Evolutionary conservation across 1,284 basidiomycete species (phyloP), one percentile per base, ranked within the genome.

Genomic region (Marasmius sp.): DNA sequence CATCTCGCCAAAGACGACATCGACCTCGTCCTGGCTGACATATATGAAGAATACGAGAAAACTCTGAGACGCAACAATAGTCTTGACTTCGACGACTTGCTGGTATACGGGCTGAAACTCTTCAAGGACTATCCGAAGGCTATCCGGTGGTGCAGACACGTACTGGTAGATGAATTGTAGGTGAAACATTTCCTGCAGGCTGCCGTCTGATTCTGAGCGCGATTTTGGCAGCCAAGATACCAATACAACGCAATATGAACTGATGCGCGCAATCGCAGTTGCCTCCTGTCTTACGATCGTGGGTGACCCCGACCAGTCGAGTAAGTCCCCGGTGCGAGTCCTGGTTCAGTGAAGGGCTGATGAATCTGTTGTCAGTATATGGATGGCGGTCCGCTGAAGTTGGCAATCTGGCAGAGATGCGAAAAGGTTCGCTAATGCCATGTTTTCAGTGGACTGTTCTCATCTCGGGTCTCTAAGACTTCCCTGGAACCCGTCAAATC

Each of bases 231-330:
- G 92, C 65, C 89, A 97, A 75, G 95, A 97, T 71, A 97, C 94
- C 1, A 97, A 96, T 69, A 84, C 81, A 2, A 88, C 88, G 6
- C 94, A 97, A 73, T 96, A 95, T 71, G 83, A 91, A 65, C 84
- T 97, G 37, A 92, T 97, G 89, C 81, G 77, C 61, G 79, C 83
- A n/a, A 86, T 96, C 60, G 90, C 88, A 0, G 70, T 68, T 33
- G 68, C 80, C 39, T 75, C 80, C 41, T 85, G 88, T 64, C 81
- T 95, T 34, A 95, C 91, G 5, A 85, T 96, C 43, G 94, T 97
- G 3, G 95, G 95, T 0, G 95, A 97, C 75, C 94, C 95, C 0
- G 94, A 97, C 74, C 94, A 97, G 71, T 94, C 92, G 5, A 96
- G 88, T 89, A 62, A 56, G 80, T 27, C 27, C 27, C 2, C 5